Conservation (phyloP, 176 grass and related monocot genomes). For the Luzula sylvatica region DNA sequence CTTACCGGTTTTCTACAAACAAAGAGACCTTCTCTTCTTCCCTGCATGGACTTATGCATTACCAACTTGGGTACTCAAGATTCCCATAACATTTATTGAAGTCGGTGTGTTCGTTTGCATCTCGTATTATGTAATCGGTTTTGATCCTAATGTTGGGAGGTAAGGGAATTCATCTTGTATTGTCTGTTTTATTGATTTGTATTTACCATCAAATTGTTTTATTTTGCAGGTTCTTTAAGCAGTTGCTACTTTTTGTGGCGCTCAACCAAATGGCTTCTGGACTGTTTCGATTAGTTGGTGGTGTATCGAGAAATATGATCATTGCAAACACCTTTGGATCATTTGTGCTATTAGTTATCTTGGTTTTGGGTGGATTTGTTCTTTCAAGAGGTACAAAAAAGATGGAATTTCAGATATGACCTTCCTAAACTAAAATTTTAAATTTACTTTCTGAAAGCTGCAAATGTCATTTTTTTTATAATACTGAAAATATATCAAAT, state of each 20-base stretch:
- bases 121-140: slow-evolving; percentile 83
- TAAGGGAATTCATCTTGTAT: slow-evolving; percentile 8
- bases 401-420: background rate
- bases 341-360: background rate
- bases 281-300: slow-evolving; percentile 27
- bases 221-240: slow-evolving; percentile 29
- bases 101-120: slow-evolving; percentile 53
- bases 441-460: too few relatives aligned
- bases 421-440: too few relatives aligned
- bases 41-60: slow-evolving; percentile 81
- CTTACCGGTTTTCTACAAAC: slow-evolving; percentile 89
- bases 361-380: slow-evolving; percentile 24
- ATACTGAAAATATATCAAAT: too few relatives aligned
- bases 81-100: slow-evolving; percentile 64
- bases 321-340: slow-evolving; percentile 31
- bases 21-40: slow-evolving; percentile 79
- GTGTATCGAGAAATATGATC: slow-evolving; percentile 31
- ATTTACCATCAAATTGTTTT: background rate
- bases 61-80: slow-evolving; percentile 74
- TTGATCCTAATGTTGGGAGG: slow-evolving; percentile 74
- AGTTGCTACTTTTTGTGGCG: slow-evolving; percentile 23
- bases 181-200: background rate
- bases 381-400: slow-evolving; percentile 5
- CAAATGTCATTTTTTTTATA: too few relatives aligned
- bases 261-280: slow-evolving; percentile 21